Base-by-base conservation (phyloP, 176 grass and related monocot species). In the Secale cereale region DNA sequence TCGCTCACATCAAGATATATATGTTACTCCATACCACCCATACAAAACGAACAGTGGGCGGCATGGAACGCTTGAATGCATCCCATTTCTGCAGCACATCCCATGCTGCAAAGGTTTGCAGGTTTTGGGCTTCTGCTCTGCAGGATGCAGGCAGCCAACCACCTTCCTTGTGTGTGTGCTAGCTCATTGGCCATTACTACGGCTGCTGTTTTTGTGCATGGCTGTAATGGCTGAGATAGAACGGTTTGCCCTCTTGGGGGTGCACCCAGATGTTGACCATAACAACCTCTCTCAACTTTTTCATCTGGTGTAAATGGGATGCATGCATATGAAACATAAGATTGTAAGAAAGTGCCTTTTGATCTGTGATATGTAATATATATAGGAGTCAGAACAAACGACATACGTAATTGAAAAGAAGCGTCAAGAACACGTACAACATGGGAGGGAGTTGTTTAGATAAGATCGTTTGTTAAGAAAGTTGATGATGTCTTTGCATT, bases 21-120 rank as follows among this genome's bases (percentile, higher is more conserved):
- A 65, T 74, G 50, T 84, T 87, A 80, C 89, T 81, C 45, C 69
- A 81, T 76, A 81, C 41, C 66, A 74, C 56, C 88, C 74, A 83
- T 74, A 73, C 88, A 86, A 26, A 86, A 86, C 35, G 79, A 78
- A 87, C 35, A 54, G 52, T 54, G 70, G 60, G 60, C 85, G 19
- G 78, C 76, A 74, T 62, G 81, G 61, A 81, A 81, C 80, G 78
- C 76, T 63, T 91, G n/a, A 87, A 91, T 91, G 76, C 85, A 69
- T 70, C 48, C 70, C 81, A 12, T 79, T 85, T 91, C 57, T 52
- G 89, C 54, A 85, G 32, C 67, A 57, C 85, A 77, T 85, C 85
- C 81, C 89, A 91, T 85, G 77, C 81, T 64, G 41, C 63, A 84
- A 52, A 43, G 77, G 76, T 76, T 35, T 84, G 36, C 76, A 76